Base-by-base conservation (phyloP, 2,329 filamentous ascomycete species). In the Aspergillus caelatus region DNA sequence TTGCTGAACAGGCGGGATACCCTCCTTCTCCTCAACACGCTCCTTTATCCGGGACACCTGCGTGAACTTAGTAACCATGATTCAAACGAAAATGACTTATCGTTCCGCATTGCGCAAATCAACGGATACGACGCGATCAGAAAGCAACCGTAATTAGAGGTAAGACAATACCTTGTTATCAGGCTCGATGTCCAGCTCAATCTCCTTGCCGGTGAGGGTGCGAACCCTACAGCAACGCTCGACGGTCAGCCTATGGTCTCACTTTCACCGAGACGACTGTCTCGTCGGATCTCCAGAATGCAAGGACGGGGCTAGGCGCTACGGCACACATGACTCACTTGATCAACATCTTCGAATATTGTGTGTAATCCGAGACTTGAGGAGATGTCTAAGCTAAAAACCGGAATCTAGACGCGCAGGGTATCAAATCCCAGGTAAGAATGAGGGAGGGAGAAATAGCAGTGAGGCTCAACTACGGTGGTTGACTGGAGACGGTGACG, bases 11-110 rank as follows among this genome's bases (percentile, higher is more conserved):
- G 95, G 95, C 50, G 95, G 94, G 73, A 99, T 99, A 62, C 95
- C 95, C 78, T 98, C 95, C 82, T 98, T 98, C 84, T 99, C 95
- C 81, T 99, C 95, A 61, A 99, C 95, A 74, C 94, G 94, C 82
- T 98, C 95, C 86, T 99, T 99, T 85, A 99, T 98, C 79, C 94
- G 89, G 46, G 91, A 90, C 71, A 98, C 92, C 93, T 96, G 69
- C 26, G 14, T 39, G 11, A 4, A 28, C 14, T 55, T 55, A 54
- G 8, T 34, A 23, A 39, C 9, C 12, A 12, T 43, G 36, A 9
- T 19, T 39, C 43, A 26, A 23, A 7, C 8, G 12, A 43, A 23
- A 14, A 26, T 21, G 21, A 46, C n/a, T 48, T 16, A 28, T 53
- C 10, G 32, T 54, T n/a, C 50, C 8, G 59, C 19, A 32, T 52